Evolutionary conservation across 1,139 yeast genomes (phyloP).

Genomic region (Saccharomyces hybrid): DNA sequence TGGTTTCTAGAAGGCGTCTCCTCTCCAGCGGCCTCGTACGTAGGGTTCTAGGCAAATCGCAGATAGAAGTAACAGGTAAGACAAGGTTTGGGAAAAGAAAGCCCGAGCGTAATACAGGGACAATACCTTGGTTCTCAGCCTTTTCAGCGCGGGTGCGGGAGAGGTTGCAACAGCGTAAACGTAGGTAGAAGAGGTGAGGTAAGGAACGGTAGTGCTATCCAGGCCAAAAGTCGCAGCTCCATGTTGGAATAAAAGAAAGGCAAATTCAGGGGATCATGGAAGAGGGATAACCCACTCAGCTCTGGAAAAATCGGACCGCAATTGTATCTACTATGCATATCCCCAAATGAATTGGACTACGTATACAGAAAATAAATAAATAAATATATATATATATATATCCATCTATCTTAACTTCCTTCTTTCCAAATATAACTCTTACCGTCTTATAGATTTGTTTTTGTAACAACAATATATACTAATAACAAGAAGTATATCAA

Average conservation of each 20-base stretch:
- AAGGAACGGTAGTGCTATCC: background rate
- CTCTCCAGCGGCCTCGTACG: background rate
- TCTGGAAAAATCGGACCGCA: background rate
- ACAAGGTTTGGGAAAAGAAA: background rate
- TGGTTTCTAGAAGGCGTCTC: background rate
- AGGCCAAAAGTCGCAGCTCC: background rate
- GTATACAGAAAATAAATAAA: too few relatives aligned
- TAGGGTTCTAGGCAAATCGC: background rate
- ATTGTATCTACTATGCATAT: background rate
- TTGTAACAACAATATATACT: too few relatives aligned
- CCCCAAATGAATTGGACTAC: background rate
- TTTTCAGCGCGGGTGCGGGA: background rate
- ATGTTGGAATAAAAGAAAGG: background rate
- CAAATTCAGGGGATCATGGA: background rate
- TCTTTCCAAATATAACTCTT: too few relatives aligned
- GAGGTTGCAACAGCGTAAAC: background rate
- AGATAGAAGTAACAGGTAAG: slow-evolving; percentile 4
- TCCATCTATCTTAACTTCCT: too few relatives aligned
- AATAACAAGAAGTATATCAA: too few relatives aligned
- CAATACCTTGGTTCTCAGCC: background rate
- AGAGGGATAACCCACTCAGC: background rate
- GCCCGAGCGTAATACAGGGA: background rate
- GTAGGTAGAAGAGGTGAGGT: background rate
- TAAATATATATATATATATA: background rate
- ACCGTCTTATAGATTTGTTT: too few relatives aligned